Evolutionary conservation across 192 early-diverging fungal genomes (phyloP), one percentile per base, ranked within the genome.

Genomic region (Lunasporangiospora selenospora): DNA sequence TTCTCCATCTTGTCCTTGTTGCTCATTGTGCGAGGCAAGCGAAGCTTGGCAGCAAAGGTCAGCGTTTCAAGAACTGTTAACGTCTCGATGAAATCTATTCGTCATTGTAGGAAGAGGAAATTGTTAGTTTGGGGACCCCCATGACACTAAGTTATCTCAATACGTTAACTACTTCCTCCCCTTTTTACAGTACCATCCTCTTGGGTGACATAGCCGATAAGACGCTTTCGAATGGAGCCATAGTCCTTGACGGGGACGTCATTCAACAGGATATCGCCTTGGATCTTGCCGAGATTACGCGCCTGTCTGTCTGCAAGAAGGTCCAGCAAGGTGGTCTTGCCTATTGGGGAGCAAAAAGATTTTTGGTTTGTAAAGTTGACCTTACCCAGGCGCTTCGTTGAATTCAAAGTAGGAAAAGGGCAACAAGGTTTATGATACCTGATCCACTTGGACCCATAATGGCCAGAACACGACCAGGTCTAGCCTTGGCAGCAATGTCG

Each of bases 1-100:
- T 82, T 65, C 2, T 79, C 60, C 32, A 70, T n/a, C 47, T 81
- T 76, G 18, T 80, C 70, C n/a, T 67, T 51, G 21, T 48, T 49
- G 21, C 73, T 54, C 46, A 82, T 70, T 4, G 58, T 41, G 43
- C 79, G 67, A 30, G 85, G 85, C 15, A 88, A 65, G 11, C 64
- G 45, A 54, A 78, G 59, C 57, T 63, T 64, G 19, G 77, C 82
- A 13, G 88, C 85, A 23, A 83, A 88, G 8, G 75, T 78, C 31
- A 95, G 87, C 4, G 93, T 92, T 54, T 95, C 93, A 23, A 83
- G 70, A 1, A 92, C 90, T 0, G 93, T 95, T 76, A 86, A 53
- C 0, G 79, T 84, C 18, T 71, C 67, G 40, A 71, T 71, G 18
- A 71, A 71, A 21, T 71, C 67, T 71, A 41, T 30, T 30, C 27